Percentiles rank a stretch among this genome's conserved stretches.
These are phyloP conservation scores for Harringtonia lauricola DNA, from an alignment of 2,329 filamentous ascomycete species.

Conservation along the genomic window DNA sequence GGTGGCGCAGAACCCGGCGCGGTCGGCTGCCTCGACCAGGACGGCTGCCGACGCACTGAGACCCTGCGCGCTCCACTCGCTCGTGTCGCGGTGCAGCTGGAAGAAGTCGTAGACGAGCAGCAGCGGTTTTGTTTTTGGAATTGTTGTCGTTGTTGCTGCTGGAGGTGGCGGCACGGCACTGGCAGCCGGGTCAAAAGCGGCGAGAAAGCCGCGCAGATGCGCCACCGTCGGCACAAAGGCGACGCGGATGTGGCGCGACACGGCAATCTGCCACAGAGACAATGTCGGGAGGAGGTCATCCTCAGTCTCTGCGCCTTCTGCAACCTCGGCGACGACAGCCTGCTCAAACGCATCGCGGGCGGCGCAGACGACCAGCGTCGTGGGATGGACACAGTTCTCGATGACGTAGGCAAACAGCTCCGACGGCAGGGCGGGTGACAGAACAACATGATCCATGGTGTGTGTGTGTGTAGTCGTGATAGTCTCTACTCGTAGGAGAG, in stretches of 20 bases:
- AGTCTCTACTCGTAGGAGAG: no score
- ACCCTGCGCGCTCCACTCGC: slow-evolving; percentile 68
- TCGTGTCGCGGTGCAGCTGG: slow-evolving; percentile 53
- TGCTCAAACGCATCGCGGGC: slow-evolving; percentile 53
- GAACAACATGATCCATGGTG: slow-evolving; percentile 22
- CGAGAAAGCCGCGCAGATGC: slow-evolving; percentile 66
- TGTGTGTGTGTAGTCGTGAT: no score
- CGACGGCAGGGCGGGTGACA: slow-evolving; percentile 42
- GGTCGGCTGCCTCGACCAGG: slow-evolving; percentile 48
- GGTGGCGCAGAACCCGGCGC: slow-evolving; percentile 30
- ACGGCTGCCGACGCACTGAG: slow-evolving; percentile 50
- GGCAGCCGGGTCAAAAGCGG: slow-evolving; percentile 34
- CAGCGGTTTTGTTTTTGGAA: slow-evolving; percentile 20
- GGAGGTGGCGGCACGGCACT: slow-evolving; percentile 28
- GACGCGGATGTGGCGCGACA: slow-evolving; percentile 57
- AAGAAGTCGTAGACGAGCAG: slow-evolving; percentile 57
- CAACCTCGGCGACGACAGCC: slow-evolving; percentile 36
- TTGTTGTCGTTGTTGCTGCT: not conserved
- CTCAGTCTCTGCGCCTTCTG: not conserved
- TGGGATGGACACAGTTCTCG: slow-evolving; percentile 40
- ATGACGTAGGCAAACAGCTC: slow-evolving; percentile 58
- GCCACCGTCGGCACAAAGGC: slow-evolving; percentile 66
- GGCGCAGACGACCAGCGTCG: slow-evolving; percentile 62
- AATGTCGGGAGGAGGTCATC: slow-evolving; percentile 40
- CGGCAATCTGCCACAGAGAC: slow-evolving; percentile 58